Evolutionary conservation across 306 rosid species (phyloP).

Genomic region (Fagus sylvatica): DNA sequence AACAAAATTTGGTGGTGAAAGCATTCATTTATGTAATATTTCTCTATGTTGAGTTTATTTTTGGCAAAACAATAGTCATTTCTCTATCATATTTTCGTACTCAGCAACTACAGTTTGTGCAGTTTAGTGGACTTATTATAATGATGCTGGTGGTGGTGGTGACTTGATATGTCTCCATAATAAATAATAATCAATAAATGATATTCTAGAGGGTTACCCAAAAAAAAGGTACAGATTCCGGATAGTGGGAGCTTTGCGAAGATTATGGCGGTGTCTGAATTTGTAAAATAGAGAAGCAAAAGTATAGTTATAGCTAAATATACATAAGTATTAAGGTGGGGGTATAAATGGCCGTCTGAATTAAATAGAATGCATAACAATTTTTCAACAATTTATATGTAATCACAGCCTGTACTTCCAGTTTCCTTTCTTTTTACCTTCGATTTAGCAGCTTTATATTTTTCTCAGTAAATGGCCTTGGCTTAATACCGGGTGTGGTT

Average conservation of each 20-base stretch:
- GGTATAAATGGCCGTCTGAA: neutral
- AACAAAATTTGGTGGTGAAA: neutral
- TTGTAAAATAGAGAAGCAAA: neutral
- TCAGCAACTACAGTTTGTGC: neutral
- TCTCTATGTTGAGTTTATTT: neutral
- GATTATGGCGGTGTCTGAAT: neutral
- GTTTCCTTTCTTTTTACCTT: slow-evolving; percentile 13
- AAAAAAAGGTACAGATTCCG: too few species aligned
- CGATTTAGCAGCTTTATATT: slow-evolving; percentile 28
- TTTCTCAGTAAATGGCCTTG: slow-evolving; percentile 90
- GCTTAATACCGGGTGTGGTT: slow-evolving; percentile 89
- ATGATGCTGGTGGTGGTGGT: neutral
- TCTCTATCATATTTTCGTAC: neutral
- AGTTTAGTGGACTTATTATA: neutral
- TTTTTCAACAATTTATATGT: slow-evolving; percentile 3
- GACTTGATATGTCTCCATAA: too few species aligned
- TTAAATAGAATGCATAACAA: slow-evolving; percentile 8
- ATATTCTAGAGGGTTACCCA: too few species aligned
- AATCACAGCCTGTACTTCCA: slow-evolving; percentile 4
- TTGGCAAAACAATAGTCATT: neutral
- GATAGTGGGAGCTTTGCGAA: neutral
- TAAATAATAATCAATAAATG: neutral
- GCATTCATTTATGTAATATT: neutral
- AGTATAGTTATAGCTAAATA: neutral
- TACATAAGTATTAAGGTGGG: neutral